Conservation (phyloP, 192 early-diverging fungal genomes). For the Gaertneriomyces semiglobifer region DNA sequence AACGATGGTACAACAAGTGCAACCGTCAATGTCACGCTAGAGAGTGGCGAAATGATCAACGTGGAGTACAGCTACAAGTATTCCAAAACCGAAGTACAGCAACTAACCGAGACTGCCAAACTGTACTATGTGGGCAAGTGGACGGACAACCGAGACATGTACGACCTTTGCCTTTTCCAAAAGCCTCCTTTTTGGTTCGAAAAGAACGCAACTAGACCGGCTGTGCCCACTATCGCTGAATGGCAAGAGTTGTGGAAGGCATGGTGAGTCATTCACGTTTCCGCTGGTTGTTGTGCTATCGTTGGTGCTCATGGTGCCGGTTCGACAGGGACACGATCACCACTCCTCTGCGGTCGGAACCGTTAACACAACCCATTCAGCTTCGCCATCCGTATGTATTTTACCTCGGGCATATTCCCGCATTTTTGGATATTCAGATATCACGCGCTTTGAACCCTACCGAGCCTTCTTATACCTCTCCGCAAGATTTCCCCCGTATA, state of each 20-base stretch:
- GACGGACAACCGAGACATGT: conserved; percentile 39
- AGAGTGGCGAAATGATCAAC: conserved; percentile 77
- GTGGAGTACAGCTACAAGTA: conserved; percentile 91
- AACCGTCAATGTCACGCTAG: conserved; percentile 43
- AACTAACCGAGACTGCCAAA: conserved; percentile 26
- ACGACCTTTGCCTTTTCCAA: conserved; percentile 48
- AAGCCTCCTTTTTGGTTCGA: conserved; percentile 38
- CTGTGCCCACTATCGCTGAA: conserved; percentile 64
- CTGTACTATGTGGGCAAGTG: conserved; percentile 40
- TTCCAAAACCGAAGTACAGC: conserved; percentile 44
- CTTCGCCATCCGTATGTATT: conserved; percentile 88
- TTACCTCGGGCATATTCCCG: conserved; percentile 81
- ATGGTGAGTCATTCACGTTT: conserved; percentile 41
- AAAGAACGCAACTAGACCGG: not conserved
- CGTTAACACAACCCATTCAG: conserved; percentile 68
- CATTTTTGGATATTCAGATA: conserved; percentile 46
- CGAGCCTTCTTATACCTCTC: conserved; percentile 46
- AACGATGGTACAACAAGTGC: not conserved
- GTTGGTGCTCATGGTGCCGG: not conserved
- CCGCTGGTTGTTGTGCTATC: conserved; percentile 4
- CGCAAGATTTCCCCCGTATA: conserved; percentile 62
- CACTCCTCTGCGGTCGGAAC: conserved; percentile 52
- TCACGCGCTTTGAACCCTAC: conserved; percentile 33
- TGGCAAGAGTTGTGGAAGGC: conserved; percentile 78
- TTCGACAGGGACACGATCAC: conserved; percentile 63